These are phyloP conservation scores for Rhizopogon vulgaris DNA, from an alignment of 768 basidiomycete genomes.

Conservation along the genomic window DNA sequence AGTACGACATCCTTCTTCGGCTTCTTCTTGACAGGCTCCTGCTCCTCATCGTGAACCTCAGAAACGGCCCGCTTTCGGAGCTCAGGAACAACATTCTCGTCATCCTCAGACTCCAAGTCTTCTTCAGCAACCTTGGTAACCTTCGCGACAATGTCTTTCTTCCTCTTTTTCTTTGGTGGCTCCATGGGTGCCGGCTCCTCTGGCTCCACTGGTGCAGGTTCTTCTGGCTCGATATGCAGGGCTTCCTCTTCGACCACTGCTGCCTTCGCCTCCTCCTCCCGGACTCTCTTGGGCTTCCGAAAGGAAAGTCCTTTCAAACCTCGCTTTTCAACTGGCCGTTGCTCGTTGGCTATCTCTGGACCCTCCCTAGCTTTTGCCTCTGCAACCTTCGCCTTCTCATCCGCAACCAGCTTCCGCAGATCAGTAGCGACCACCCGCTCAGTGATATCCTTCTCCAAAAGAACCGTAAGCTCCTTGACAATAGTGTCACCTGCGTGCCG, in stretches of 20 bases:
- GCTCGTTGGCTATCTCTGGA: conserved; percentile 34
- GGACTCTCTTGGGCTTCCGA: conserved; percentile 35
- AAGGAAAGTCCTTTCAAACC: conserved; percentile 42
- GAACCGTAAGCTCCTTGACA: conserved; percentile 44
- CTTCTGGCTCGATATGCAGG: conserved; percentile 26
- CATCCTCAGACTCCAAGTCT: conserved; percentile 60
- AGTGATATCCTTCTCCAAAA: conserved; percentile 60
- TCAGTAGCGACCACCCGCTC: conserved; percentile 54
- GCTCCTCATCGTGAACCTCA: conserved; percentile 33
- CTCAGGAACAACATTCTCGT: conserved; percentile 32
- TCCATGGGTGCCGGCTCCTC: conserved; percentile 32
- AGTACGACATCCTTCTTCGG: conserved; percentile 18
- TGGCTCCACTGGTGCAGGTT: conserved; percentile 26
- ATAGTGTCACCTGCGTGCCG: conserved; percentile 51
- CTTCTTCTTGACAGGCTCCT: conserved; percentile 41
- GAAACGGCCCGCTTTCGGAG: conserved; percentile 40
- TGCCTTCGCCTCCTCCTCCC: conserved; percentile 27
- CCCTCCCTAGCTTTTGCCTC: conserved; percentile 20
- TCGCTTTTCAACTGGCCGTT: conserved; percentile 39
- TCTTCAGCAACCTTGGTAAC: conserved; percentile 32
- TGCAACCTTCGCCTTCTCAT: conserved; percentile 40
- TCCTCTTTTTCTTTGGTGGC: conserved; percentile 54
- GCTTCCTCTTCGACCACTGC: conserved; percentile 15
- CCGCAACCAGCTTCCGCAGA: conserved; percentile 45
- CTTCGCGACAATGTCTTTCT: conserved; percentile 36